Conservation (phyloP, 441 rosid genomes). For the Syzygium syzygioides region DNA sequence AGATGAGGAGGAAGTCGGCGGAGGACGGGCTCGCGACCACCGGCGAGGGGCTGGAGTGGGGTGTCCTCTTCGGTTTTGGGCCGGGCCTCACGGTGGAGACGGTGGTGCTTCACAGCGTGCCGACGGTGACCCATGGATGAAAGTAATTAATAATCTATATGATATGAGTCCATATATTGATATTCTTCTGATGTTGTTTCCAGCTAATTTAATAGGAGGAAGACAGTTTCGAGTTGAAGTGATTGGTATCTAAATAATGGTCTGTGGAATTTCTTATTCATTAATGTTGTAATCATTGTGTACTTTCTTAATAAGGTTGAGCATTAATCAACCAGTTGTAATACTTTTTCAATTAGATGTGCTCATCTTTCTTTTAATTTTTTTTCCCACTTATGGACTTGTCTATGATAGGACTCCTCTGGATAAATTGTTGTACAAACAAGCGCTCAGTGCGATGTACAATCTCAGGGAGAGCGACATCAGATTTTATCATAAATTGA, state of each 20-base stretch:
- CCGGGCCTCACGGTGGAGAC: background rate
- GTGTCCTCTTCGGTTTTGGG: background rate
- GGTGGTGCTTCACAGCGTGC: background rate
- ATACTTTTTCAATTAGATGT: background rate
- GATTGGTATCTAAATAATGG: background rate
- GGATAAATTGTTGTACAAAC: background rate
- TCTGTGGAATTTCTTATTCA: background rate
- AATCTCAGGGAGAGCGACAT: rapidly evolving
- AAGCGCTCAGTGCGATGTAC: background rate
- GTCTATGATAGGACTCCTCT: background rate
- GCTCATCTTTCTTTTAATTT: background rate
- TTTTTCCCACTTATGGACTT: background rate
- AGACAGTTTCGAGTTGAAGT: background rate
- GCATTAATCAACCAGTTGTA: background rate
- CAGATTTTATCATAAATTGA: background rate
- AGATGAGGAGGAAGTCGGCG: background rate
- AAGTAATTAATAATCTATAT: background rate
- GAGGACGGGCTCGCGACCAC: background rate
- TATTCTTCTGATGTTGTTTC: background rate
- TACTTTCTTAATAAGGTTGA: background rate
- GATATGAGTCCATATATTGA: background rate
- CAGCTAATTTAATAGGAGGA: background rate
- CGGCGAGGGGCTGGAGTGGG: background rate
- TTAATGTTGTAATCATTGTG: background rate
- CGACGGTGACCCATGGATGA: background rate